phyloP scores from a whole-genome alignment of 2,329 filamentous ascomycete species.

The Botrytis aclada region DNA sequence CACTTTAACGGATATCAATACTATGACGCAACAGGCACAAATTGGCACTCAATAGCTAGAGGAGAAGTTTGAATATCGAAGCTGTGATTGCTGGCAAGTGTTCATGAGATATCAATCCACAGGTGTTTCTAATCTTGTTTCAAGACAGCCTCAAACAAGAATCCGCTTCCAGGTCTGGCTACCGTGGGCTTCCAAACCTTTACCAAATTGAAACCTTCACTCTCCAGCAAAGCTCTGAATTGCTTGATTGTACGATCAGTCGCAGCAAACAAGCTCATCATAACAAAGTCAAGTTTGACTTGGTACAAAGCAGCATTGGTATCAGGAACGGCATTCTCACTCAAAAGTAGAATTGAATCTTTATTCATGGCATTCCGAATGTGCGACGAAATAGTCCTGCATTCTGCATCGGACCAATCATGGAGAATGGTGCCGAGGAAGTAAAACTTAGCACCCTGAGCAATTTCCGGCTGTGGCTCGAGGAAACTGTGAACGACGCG shows the following conservation, averaged over 20 bases:
- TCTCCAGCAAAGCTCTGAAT: conserved; percentile 38
- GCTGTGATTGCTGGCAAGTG: not conserved
- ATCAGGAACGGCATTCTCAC: conserved; percentile 43
- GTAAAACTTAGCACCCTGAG: conserved; percentile 37
- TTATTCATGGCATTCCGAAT: conserved; percentile 30
- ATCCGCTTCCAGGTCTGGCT: not conserved
- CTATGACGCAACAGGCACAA: no score
- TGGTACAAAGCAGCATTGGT: conserved; percentile 33
- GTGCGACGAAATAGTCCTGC: conserved; percentile 36
- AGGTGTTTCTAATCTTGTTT: not conserved
- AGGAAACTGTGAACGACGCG: conserved; percentile 38
- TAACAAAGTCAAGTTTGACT: conserved; percentile 41
- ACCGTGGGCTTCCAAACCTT: conserved; percentile 16
- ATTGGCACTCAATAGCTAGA: no score
- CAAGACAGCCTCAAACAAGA: conserved; percentile 17
- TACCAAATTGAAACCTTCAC: conserved; percentile 9
- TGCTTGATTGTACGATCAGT: conserved; percentile 42
- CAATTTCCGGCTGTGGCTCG: conserved; percentile 32
- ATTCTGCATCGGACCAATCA: conserved; percentile 41
- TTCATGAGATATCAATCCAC: not conserved
- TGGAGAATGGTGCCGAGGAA: conserved; percentile 41
- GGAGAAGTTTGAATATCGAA: not conserved
- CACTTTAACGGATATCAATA: no score
- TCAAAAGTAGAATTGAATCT: conserved; percentile 44
- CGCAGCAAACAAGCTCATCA: conserved; percentile 41